A percentile compares a stretch with the other conserved stretches of the same genome.
Evolutionary conservation across 768 basidiomycete genomes (phyloP).

Genomic region (Leccinellum albellum): DNA sequence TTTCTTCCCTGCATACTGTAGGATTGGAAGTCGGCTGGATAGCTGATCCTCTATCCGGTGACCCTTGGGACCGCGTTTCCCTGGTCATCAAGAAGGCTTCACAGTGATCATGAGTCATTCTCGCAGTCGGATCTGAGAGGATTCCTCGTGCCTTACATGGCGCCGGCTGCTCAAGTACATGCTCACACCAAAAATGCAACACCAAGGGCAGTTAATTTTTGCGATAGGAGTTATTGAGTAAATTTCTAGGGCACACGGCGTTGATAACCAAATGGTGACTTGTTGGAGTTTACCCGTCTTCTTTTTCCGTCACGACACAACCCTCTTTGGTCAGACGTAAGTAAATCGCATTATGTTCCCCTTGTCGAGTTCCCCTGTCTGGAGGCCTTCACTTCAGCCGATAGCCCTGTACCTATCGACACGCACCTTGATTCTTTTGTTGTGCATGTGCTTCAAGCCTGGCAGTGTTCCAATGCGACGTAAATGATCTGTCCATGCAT

Average conservation of each 20-base stretch:
- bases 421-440: background rate
- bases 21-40: background rate
- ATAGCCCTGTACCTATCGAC: slow-evolving; percentile 3
- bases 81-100: background rate
- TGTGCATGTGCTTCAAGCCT: background rate
- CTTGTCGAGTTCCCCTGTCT: background rate
- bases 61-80: slow-evolving; percentile 1
- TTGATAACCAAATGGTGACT: slow-evolving; percentile 1
- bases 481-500: background rate
- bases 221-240: slow-evolving; percentile 7
- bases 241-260: slow-evolving; percentile 11
- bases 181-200: background rate
- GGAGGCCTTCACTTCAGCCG: background rate
- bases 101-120: background rate
- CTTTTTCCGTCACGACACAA: slow-evolving; percentile 1
- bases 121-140: background rate
- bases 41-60: background rate
- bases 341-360: background rate
- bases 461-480: background rate
- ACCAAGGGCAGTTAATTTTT: slow-evolving; percentile 8
- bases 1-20: background rate
- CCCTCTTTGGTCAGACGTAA: slow-evolving; percentile 11
- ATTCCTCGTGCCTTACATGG: background rate
- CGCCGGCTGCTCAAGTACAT: background rate
- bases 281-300: background rate